Base-by-base conservation (phyloP, 2,329 filamentous ascomycete species). In the Phialophora verrucosa region DNA sequence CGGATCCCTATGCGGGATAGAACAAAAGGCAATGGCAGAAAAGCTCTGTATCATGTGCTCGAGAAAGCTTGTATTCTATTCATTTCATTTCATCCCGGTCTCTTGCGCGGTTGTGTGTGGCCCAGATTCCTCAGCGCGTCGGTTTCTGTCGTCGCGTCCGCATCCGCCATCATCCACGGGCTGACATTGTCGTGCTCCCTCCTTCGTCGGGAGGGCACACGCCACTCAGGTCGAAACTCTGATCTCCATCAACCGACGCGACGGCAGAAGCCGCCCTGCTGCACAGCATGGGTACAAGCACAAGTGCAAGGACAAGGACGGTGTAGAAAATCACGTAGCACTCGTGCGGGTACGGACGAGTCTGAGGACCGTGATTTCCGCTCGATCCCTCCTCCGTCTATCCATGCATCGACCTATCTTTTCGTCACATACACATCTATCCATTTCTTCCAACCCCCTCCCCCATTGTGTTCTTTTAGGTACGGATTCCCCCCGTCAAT, bases 191-290 rank as follows among this genome's bases (percentile, higher is more conserved):
- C 38, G 38, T 44, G 38, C 7, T 8, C 38, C 14, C 7, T 44
- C 38, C 14, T 44, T 44, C 17, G 17, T n/a, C 17, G 38, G 38
- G 38, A 44, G 38, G 38, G 38, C 17, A n/a, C 38, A 44, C 38
- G 38, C 49, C 20, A 10, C 10, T 51, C 49, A 51, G 49, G 49
- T 51, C 49, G 25, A 51, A 51, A 51, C 25, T 51, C 10, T 51
- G 49, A 51, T 44, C 7, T n/a, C 4, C 17, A 44, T n/a, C 17
- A n/a, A n/a, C 38, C 17, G 38, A 44, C 17, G 17, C 38, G 6
- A 11, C 32, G 32, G 2, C 3, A 35, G 38, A n/a, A 17, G 23
- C 23, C 23, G 23, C 23, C 5, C 17, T n/a, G 38, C 35, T 17
- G 11, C 29, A 31, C 7, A 31, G 29, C 3, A 12, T 35, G 10